Base-by-base conservation (phyloP, 768 basidiomycete genomes). In the Lactarius pseudohatsudake region DNA sequence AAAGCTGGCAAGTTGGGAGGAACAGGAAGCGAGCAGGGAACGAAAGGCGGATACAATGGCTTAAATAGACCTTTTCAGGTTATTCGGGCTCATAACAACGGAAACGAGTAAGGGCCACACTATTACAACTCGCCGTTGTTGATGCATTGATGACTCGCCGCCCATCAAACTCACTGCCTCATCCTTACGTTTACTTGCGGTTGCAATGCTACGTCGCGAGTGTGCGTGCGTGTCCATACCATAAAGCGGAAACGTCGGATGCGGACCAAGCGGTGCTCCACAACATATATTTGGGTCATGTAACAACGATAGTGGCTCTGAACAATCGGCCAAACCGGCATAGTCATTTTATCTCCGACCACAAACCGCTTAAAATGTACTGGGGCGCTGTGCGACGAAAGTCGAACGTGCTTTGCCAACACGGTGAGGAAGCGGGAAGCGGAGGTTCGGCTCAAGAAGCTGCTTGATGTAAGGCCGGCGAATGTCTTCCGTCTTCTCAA, bases 381-480 rank as follows among this genome's bases (percentile, higher is more conserved):
- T 74, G 28, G 92, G 92, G 70, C 92, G 87, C 74, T 79, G 78
- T 40, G 94, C 92, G 59, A 88, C 85, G 76, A 96, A 96, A 65
- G 87, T 92, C 72, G 88, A 87, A 72, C 86, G 89, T 69, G 81
- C 77, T 82, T 94, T 94, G 69, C 81, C 70, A 65, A 95, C 86
- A 63, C 97, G 91, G 79, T 92, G 92, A 68, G 96, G 94, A 59
- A 98, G 89, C 69, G 96, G 96, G 94, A 98, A 99, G 79, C 89
- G 95, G 84, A 98, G 91, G 68, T 84, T 81, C 67, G 95, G 95
- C 62, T 81, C 82, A 73, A 98, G 82, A 73, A 98, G 87, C 79
- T 99, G 97, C 82, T 90, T 95, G 86, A 98, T 98, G 85, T 98
- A 96, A 20, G 97, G 92, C 73, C 97, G 90, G 80, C 95, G 92